Conservation (phyloP, 2,329 filamentous ascomycete species). For the Neopestalotiopsis sp. region DNA sequence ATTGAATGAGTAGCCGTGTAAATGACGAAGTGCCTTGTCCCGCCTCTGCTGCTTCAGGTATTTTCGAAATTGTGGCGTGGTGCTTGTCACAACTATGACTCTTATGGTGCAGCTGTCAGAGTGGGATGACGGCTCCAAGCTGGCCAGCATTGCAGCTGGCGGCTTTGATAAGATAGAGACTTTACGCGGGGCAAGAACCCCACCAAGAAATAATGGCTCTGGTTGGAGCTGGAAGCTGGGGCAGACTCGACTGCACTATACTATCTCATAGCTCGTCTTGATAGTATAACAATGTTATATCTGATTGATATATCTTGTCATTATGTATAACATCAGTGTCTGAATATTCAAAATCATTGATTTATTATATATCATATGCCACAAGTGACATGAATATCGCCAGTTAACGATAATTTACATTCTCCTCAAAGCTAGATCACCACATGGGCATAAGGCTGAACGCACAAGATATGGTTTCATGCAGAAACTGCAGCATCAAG, state of each 20-base stretch:
- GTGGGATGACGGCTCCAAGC: slow-evolving; percentile 10
- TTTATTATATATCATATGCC: too few relatives aligned
- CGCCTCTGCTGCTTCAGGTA: neutral
- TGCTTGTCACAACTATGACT: slow-evolving; percentile 5
- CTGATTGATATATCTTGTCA: too few relatives aligned
- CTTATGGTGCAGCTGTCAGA: neutral
- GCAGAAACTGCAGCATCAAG: neutral
- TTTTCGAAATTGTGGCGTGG: slow-evolving; percentile 15
- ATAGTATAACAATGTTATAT: too few relatives aligned
- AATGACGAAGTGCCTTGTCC: neutral
- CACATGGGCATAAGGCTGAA: neutral
- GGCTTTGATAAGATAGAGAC: slow-evolving; percentile 9
- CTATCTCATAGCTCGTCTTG: neutral
- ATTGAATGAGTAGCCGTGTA: neutral
- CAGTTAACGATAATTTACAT: neutral
- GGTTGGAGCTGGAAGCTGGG: neutral
- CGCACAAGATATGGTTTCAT: neutral
- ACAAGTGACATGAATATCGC: neutral
- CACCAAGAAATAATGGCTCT: slow-evolving; percentile 2
- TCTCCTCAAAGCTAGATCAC: neutral
- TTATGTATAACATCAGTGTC: neutral
- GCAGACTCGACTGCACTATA: neutral
- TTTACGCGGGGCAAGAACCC: slow-evolving; percentile 1
- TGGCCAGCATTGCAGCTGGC: neutral
- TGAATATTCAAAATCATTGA: neutral